Conservation (phyloP, 371 early-diverging fungal species). For the Apophysomyces elegans region DNA sequence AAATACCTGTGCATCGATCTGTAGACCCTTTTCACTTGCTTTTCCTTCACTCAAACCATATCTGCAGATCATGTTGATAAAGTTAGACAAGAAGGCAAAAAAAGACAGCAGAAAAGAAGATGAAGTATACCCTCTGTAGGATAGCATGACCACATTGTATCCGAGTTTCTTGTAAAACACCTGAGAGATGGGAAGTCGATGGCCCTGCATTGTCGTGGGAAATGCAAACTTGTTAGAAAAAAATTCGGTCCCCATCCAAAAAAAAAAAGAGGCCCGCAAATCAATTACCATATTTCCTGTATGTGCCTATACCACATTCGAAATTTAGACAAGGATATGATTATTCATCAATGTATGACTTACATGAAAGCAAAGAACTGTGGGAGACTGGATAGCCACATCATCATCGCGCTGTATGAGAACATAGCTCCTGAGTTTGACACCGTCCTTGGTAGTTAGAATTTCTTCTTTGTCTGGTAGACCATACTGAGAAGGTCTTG, state of each 20-base stretch:
- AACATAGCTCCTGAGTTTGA: conserved; percentile 78
- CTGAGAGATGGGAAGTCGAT: conserved; percentile 87
- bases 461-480: conserved; percentile 80
- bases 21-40: conserved; percentile 85
- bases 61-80: conserved; percentile 35
- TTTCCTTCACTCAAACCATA: conserved; percentile 91
- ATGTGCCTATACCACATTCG: conserved; percentile 67
- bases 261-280: not conserved
- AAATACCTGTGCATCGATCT: conserved; percentile 85
- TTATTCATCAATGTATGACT: conserved; percentile 13
- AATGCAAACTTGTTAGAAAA: not conserved
- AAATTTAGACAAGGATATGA: not conserved
- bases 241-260: not conserved
- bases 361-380: conserved; percentile 87
- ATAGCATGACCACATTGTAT: conserved; percentile 92
- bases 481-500: conserved; percentile 73
- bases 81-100: not conserved
- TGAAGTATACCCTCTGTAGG: conserved; percentile 83
- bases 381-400: conserved; percentile 66
- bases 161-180: conserved; percentile 65
- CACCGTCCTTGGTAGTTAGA: conserved; percentile 79
- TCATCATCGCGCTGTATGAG: conserved; percentile 66
- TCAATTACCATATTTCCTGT: conserved; percentile 91
- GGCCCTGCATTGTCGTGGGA: conserved; percentile 61
- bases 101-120: not conserved